A percentile compares a stretch with the other conserved stretches of the same genome.
These are phyloP conservation scores for Zychaea mexicana DNA, from an alignment of 371 early-diverging fungal species.

Conservation along the genomic window DNA sequence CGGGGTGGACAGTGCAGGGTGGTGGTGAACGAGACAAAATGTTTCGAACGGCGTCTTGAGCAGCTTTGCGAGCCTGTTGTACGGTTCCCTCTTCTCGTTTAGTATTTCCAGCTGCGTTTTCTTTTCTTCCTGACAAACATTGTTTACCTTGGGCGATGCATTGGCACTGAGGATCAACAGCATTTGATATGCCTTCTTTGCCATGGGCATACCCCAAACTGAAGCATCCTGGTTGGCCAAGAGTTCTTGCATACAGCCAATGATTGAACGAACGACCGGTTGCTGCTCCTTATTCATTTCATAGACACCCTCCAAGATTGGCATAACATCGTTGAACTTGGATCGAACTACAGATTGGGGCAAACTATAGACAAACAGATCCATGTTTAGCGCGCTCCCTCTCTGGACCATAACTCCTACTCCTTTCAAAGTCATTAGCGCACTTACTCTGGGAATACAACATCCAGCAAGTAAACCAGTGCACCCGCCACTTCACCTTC, in stretches of 20 bases:
- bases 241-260: slow-evolving; percentile 83
- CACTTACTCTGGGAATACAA: slow-evolving; percentile 77
- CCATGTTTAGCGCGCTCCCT: too few species aligned
- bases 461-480: slow-evolving; percentile 77
- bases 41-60: slow-evolving; percentile 79
- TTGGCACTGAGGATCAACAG: slow-evolving; percentile 81
- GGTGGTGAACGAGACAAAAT: slow-evolving; percentile 77
- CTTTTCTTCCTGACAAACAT: not conserved
- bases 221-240: slow-evolving; percentile 78
- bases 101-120: not conserved
- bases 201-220: slow-evolving; percentile 71
- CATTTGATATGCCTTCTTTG: slow-evolving; percentile 71
- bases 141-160: slow-evolving; percentile 81
- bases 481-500: slow-evolving; percentile 62
- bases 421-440: slow-evolving; percentile 4
- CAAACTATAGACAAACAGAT: slow-evolving; percentile 52
- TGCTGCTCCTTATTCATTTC: slow-evolving; percentile 69
- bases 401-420: not conserved
- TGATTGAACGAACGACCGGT: slow-evolving; percentile 74
- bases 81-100: not conserved
- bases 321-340: slow-evolving; percentile 64
- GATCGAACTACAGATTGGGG: slow-evolving; percentile 64
- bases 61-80: slow-evolving; percentile 69
- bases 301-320: slow-evolving; percentile 57
- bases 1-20: slow-evolving; percentile 80